Conservation (phyloP, 2,329 filamentous ascomycete genomes). For the Pestalotiopsis sp. region DNA sequence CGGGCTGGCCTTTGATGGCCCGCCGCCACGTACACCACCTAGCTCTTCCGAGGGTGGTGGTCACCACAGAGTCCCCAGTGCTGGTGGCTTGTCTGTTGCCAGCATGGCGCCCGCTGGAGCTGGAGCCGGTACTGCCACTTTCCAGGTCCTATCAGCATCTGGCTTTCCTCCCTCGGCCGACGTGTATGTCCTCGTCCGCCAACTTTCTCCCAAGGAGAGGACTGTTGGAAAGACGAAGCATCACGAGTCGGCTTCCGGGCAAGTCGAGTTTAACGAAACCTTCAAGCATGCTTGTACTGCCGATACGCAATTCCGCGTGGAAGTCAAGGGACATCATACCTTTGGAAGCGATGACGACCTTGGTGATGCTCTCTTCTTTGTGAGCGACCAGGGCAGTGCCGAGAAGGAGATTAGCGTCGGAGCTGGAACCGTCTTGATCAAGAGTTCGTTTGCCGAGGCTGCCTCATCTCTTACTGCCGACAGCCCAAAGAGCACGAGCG, state of each 20-base stretch:
- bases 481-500: conserved; percentile 48
- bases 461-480: conserved; percentile 28
- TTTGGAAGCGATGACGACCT: conserved; percentile 84
- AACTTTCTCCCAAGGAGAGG: conserved; percentile 71
- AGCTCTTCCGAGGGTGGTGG: conserved; percentile 36
- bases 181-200: conserved; percentile 75
- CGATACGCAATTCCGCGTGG: conserved; percentile 83
- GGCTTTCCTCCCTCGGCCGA: conserved; percentile 79
- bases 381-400: conserved; percentile 76
- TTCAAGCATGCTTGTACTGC: conserved; percentile 79
- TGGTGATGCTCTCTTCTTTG: conserved; percentile 85
- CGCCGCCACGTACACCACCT: conserved; percentile 31
- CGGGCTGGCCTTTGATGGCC: conserved; percentile 35
- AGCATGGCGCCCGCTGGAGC: conserved; percentile 63
- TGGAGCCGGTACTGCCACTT: conserved; percentile 74
- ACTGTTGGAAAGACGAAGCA: conserved; percentile 91
- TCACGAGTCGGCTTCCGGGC: conserved; percentile 71
- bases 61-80: conserved; percentile 59
- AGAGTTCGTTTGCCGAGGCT: conserved; percentile 69
- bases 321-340: conserved; percentile 82
- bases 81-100: conserved; percentile 67
- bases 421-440: conserved; percentile 70
- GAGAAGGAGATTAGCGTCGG: conserved; percentile 80
- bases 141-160: conserved; percentile 77
- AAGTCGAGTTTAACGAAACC: conserved; percentile 73